These are phyloP conservation scores for Linnemannia zychae DNA, from an alignment of 192 early-diverging fungal genomes.

Conservation along the genomic window DNA sequence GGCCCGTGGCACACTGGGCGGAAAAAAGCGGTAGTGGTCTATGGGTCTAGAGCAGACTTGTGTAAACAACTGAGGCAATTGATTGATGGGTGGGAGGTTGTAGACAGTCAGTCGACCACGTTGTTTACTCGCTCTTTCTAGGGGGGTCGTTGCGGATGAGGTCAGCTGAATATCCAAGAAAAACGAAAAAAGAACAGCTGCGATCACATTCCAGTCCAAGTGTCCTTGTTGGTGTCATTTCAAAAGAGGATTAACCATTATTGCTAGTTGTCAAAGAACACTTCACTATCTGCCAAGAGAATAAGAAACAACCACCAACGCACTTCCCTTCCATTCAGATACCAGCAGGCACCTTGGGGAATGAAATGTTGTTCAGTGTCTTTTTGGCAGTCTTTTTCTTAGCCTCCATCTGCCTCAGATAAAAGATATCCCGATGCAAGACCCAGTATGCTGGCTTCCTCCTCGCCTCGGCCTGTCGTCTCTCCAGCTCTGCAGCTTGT, in stretches of 20 bases:
- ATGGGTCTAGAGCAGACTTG: neutral
- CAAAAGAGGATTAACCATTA: neutral
- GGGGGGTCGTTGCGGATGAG: neutral
- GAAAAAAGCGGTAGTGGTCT: too few relatives aligned
- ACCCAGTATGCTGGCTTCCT: slow-evolving; percentile 59
- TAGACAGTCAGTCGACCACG: neutral
- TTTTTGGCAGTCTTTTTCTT: slow-evolving; percentile 57
- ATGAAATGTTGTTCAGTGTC: slow-evolving; percentile 53
- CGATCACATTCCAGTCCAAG: neutral
- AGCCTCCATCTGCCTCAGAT: slow-evolving; percentile 59
- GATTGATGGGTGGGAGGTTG: too few relatives aligned
- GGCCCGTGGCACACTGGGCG: too few relatives aligned
- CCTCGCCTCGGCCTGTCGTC: slow-evolving; percentile 27
- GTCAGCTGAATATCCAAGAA: neutral
- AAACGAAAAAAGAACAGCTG: neutral
- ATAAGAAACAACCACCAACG: neutral
- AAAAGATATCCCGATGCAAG: slow-evolving; percentile 64
- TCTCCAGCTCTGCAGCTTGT: slow-evolving; percentile 43
- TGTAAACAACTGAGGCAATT: neutral
- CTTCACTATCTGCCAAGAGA: neutral
- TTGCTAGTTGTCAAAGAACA: neutral
- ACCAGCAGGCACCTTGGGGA: slow-evolving; percentile 63
- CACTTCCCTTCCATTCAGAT: slow-evolving; percentile 1
- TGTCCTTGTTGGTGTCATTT: neutral
- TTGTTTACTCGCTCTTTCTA: neutral